Base-by-base conservation (phyloP, 805 yeast genomes). In the Monosporozyma aquatica region DNA sequence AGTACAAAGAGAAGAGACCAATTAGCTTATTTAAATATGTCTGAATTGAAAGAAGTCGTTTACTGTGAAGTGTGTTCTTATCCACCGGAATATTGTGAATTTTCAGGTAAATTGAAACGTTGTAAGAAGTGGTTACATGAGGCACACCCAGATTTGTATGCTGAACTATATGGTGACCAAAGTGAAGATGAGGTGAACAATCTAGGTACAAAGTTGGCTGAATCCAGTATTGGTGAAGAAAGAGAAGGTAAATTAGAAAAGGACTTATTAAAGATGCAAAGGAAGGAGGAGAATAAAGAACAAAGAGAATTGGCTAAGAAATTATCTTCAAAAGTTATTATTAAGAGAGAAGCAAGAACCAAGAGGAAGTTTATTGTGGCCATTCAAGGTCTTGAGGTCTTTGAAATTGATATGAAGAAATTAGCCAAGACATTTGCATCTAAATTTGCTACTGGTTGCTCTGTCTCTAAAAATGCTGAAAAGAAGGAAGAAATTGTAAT, bases 381-480 rank as follows among this genome's bases (percentile, higher is more conserved):
- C 18, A 81, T 89, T 40, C 73, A 83, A 15, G 96, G 96, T 13
- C 71, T 89, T 48, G 97, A 90, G 59, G 85, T 87, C 29, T 82
- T 87, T 59, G 90, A 81, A 47, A 75, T 87, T 47, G 96, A 89
- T 59, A 74, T 85, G 76, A 89, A 89, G 69, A 89, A 87, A 59
- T 70, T 87, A 50, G 84, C 95, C 36, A 90, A 90, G 71, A 80
- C 87, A 0, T 89, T 90, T 64, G 92, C 97, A 0, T 81, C 92
- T 27, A 87, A 84, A 62, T 89, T 90, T 59, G 97, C 97, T 11
- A 89, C 97, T 7, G 97, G 97, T 40, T 90, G 96, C 23, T 79
- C 92, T 18, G 95, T 89, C 11, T 80, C 87, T 4, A 89, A 89
- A 65, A 84, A 78, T 49, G 87, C 79, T 3, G 97, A 89, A 50